Conservation (phyloP, 2,329 filamentous ascomycete species). For the Fusarium haematococcum region DNA sequence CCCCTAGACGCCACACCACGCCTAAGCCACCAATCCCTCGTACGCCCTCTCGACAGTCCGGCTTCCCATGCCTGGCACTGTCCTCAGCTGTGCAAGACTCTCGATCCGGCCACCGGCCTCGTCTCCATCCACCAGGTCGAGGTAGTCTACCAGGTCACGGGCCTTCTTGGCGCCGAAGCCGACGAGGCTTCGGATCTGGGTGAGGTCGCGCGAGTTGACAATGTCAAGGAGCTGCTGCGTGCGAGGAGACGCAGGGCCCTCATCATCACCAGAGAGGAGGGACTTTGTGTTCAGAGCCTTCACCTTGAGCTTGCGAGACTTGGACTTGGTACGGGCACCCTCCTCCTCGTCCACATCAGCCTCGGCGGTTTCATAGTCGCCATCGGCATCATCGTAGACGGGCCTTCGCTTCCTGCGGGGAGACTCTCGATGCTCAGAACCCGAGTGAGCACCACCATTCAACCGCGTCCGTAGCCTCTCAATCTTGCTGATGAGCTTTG, state of each 20-base stretch:
- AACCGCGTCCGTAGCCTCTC: conserved; percentile 69
- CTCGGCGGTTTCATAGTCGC: conserved; percentile 55
- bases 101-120: conserved; percentile 56
- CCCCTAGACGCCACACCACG: conserved; percentile 2
- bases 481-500: conserved; percentile 80
- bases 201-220: conserved; percentile 78
- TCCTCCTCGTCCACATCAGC: conserved; percentile 56
- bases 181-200: conserved; percentile 73
- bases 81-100: conserved; percentile 63
- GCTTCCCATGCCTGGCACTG: conserved; percentile 68
- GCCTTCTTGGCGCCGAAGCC: conserved; percentile 82
- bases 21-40: conserved; percentile 55
- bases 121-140: conserved; percentile 59
- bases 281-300: conserved; percentile 42
- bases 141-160: conserved; percentile 66
- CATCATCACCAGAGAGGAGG: conserved; percentile 53
- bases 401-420: conserved; percentile 47
- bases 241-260: conserved; percentile 62
- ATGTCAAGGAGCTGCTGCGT: conserved; percentile 74
- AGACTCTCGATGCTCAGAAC: conserved; percentile 35
- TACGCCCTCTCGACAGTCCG: conserved; percentile 68
- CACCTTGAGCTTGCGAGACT: conserved; percentile 47
- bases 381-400: conserved; percentile 51
- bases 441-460: conserved; percentile 38
- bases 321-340: conserved; percentile 46